Percentiles rank a stretch among this genome's conserved stretches.
phyloP scores from a whole-genome alignment of 768 basidiomycete species.

The Mycena leptocephala region DNA sequence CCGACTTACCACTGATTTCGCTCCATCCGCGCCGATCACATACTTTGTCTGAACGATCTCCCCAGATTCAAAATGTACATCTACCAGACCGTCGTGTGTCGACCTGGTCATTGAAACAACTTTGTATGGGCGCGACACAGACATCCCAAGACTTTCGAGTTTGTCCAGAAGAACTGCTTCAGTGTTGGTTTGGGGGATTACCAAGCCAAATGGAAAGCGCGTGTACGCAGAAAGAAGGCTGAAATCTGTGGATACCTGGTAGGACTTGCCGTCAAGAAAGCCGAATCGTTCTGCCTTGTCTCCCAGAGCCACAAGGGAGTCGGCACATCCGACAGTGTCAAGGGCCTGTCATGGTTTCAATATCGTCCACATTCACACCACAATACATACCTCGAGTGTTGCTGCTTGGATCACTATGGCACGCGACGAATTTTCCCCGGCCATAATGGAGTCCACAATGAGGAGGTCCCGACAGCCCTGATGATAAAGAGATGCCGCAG shows the following conservation, averaged over 20 bases:
- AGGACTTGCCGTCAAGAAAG: conserved; percentile 48
- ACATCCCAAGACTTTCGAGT: conserved; percentile 38
- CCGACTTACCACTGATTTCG: conserved; percentile 58
- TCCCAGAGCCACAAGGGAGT: conserved; percentile 55
- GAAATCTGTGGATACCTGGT: conserved; percentile 50
- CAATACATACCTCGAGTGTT: conserved; percentile 63
- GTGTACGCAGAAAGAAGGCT: conserved; percentile 56
- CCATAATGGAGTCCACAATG: conserved; percentile 56
- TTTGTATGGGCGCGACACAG: conserved; percentile 52
- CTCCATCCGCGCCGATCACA: conserved; percentile 69
- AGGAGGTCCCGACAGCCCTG: conserved; percentile 61
- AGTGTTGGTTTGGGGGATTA: conserved; percentile 62
- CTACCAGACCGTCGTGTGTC: conserved; percentile 42
- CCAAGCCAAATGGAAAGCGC: conserved; percentile 59
- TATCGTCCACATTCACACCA: conserved; percentile 15
- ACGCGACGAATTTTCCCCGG: conserved; percentile 57
- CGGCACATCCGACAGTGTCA: conserved; percentile 60
- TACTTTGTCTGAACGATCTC: conserved; percentile 60
- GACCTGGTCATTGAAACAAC: conserved; percentile 55
- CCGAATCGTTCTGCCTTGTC: conserved; percentile 46
- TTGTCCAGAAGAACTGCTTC: conserved; percentile 58
- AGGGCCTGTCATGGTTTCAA: conserved; percentile 52
- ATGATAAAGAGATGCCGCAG: conserved; percentile 61
- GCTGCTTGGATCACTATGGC: conserved; percentile 66
- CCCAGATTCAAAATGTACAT: conserved; percentile 65